Evolutionary conservation across 179 eudicot species (phyloP), one percentile per base, ranked within the genome.

Genomic region (Beta corolliflora): DNA sequence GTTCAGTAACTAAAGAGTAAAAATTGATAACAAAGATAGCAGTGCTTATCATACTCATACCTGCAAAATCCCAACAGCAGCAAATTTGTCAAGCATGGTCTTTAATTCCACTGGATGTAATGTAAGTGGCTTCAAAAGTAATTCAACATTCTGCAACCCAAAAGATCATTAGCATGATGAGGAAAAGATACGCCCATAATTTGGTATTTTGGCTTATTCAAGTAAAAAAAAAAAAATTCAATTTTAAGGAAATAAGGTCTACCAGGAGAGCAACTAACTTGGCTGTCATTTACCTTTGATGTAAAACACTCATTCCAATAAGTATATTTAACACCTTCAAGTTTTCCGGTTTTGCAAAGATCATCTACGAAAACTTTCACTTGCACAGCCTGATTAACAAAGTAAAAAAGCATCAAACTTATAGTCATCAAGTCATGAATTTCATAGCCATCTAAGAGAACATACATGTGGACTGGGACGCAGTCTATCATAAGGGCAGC

Each of bases 51-150:
- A 54, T 76, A 95, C 98, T 15, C n/a, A 54, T 76, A 95, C 98
- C 94, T 95, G 98, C 79, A 93, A 89, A 80, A 93, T 95, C 58
- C 92, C 94, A 50, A 95, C 98, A 44, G 98, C 98, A 53, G 98
- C 97, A 88, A 95, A 93, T 86, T 95, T 95, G 90, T 95, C 98
- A 2, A 89, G 73, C 19, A 87, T 87, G 48, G 94, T 91, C 88
- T 95, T 95, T 12, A 72, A 52, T 80, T 87, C 87, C 69, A 89
- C 88, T 1, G 97, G 98, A 82, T 93, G 98, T 84, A 93, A 79
- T 50, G 86, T 75, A 77, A 93, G 77, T 55, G 91, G 93, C 83
- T 85, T 82, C 84, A 95, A 75, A 55, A 93, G 83, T 54, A 89
- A 84, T 13, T 93, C 95, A 41, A 88, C 92, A 80, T 82, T 90